These are phyloP conservation scores for Viridothelium virens DNA, from an alignment of 495 filamentous ascomycete genomes.

Conservation along the genomic window DNA sequence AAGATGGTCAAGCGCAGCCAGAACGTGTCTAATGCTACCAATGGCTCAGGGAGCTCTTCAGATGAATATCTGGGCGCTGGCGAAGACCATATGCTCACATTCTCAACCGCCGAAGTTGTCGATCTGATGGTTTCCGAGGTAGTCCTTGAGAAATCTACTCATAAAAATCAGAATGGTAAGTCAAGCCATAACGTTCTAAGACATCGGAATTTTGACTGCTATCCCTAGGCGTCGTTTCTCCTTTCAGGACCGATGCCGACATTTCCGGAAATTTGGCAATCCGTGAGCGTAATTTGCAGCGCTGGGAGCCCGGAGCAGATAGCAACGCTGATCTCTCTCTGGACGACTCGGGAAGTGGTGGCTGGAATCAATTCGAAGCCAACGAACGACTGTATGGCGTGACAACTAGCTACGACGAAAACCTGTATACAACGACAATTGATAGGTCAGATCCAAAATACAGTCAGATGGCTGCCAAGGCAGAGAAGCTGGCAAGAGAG, in stretches of 20 bases:
- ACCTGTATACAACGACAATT: conserved; percentile 85
- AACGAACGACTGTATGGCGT: conserved; percentile 84
- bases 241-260: conserved; percentile 80
- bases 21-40: conserved; percentile 44
- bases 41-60: conserved; percentile 46
- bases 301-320: conserved; percentile 69
- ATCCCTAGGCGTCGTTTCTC: conserved; percentile 41
- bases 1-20: conserved; percentile 74
- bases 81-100: conserved; percentile 64
- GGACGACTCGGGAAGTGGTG: conserved; percentile 44
- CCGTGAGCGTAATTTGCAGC: conserved; percentile 70
- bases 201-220: conserved; percentile 8
- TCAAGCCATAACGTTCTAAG: neutral
- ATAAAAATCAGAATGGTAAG: conserved; percentile 67
- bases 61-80: conserved; percentile 53
- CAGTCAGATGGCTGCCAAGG: conserved; percentile 63
- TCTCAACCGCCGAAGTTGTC: conserved; percentile 67
- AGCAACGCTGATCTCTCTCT: conserved; percentile 57
- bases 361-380: conserved; percentile 90
- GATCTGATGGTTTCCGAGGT: conserved; percentile 58
- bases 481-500: conserved; percentile 78
- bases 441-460: conserved; percentile 75
- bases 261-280: conserved; percentile 57
- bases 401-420: conserved; percentile 83
- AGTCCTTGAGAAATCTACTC: conserved; percentile 40